These are phyloP conservation scores for Zygoascus tannicola DNA, from an alignment of 805 yeast genomes.

Conservation along the genomic window DNA sequence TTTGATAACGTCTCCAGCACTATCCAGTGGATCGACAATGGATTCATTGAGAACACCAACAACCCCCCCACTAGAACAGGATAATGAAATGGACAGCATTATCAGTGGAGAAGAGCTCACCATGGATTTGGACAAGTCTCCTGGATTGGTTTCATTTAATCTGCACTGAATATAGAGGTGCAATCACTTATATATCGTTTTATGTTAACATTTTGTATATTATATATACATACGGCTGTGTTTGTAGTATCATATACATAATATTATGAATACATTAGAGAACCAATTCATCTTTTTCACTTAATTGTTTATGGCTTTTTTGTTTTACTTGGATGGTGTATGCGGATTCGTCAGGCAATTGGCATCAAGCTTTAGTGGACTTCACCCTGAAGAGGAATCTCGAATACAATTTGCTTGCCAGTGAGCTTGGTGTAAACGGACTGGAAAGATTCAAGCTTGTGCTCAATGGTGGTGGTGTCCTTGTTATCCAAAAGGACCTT, in stretches of 20 bases:
- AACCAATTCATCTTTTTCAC: background rate
- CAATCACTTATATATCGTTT: background rate
- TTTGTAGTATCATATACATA: background rate
- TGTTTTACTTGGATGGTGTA: background rate
- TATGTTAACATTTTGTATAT: background rate
- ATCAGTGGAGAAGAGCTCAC: slow-evolving; percentile 14
- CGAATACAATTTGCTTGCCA: slow-evolving; percentile 98
- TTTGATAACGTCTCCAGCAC: background rate
- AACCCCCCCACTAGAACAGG: background rate
- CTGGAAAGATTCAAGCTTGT: slow-evolving; percentile 99
- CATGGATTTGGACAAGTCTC: slow-evolving; percentile 11
- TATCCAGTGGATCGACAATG: slow-evolving; percentile 2
- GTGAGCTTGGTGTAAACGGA: slow-evolving; percentile 96
- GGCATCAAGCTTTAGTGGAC: slow-evolving; percentile 22
- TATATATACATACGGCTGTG: background rate
- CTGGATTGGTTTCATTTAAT: slow-evolving; percentile 11
- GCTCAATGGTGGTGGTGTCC: slow-evolving; percentile 93
- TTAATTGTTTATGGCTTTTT: background rate
- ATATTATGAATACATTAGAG: background rate
- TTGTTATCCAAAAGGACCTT: slow-evolving; percentile 96
- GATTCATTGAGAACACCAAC: background rate
- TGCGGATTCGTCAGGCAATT: background rate
- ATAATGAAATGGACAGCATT: background rate
- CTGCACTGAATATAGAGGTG: background rate
- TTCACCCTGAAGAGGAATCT: slow-evolving; percentile 45